Evolutionary conservation across 495 filamentous ascomycete species (phyloP), one percentile per base, ranked within the genome.

Genomic region (Penicillium atrosanguineum): DNA sequence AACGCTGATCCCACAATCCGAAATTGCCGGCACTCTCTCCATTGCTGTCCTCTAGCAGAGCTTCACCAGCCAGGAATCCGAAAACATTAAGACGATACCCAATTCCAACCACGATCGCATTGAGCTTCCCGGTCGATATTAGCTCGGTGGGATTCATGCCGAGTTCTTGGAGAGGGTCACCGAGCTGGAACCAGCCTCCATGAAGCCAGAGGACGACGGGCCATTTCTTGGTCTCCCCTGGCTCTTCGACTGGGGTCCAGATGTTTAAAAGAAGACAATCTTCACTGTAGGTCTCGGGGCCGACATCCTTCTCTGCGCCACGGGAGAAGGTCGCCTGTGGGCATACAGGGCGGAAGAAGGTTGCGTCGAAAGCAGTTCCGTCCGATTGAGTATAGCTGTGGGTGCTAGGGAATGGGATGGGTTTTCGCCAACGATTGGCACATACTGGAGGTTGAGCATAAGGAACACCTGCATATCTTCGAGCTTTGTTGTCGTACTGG

Each of bases 81-180:
- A 87, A 71, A 0, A 82, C 73, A 28, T 82, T 83, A 34, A 87
- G 66, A 4, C 84, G 78, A 56, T 87, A 87, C 53, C 83, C 83
- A 58, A 85, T 79, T 48, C 77, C 80, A 21, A 86, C 60, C 12
- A 76, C 75, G 11, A 87, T 68, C 14, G 83, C 59, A 20, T 68
- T 71, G 7, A 76, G 71, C 9, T 69, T 71, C 9, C 73, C 70
- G 1, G 76, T 69, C 62, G 76, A 83, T 0, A 81, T 75, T 9
- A 78, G 68, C 52, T 83, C 77, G 47, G 70, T 76, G 3, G 73
- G 69, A 50, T 64, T 62, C 62, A 65, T 71, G 12, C 55, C 56
- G 12, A 42, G 29, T 53, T 68, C 54, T 25, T 64, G 58, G 43
- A 74, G 74, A 5, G 76, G 58, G 15, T 56, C 60, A 1, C 77